phyloP scores from a whole-genome alignment of 441 rosid species.

The Biscutella laevigata region DNA sequence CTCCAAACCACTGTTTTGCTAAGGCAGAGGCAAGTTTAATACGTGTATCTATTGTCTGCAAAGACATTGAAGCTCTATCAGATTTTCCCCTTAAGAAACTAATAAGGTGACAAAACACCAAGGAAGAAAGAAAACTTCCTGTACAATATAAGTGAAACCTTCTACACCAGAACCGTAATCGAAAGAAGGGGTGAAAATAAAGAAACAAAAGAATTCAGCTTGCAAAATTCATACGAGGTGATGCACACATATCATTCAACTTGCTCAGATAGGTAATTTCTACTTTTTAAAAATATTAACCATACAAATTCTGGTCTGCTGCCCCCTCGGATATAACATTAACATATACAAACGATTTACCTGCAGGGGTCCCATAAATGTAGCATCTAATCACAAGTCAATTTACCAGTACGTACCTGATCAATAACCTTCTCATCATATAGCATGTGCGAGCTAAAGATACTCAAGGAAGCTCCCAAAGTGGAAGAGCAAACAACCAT shows the following conservation, averaged over 20 bases:
- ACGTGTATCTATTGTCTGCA: conserved; percentile 86
- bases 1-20: conserved; percentile 99
- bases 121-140: not conserved
- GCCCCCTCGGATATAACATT: not conserved
- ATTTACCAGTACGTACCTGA: conserved; percentile 46
- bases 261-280: conserved; percentile 1
- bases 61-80: conserved; percentile 27
- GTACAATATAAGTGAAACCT: not conserved
- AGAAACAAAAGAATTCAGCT: conserved; percentile 6
- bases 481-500: conserved; percentile 63
- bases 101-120: conserved; percentile 11
- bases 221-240: not conserved
- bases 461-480: conserved; percentile 76
- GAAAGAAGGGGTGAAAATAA: not conserved
- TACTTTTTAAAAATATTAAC: not conserved
- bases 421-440: conserved; percentile 88
- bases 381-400: not conserved
- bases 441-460: conserved; percentile 75
- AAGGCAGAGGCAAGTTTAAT: conserved; percentile 84
- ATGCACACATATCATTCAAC: not conserved
- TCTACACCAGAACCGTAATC: conserved; percentile 9
- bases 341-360: not conserved
- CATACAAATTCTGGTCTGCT: not conserved
- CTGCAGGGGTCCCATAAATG: not conserved
- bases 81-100: conserved; percentile 12